A percentile compares a stretch with the other conserved stretches of the same genome.
Evolutionary conservation across 208 protist genomes (phyloP).

Genomic region (Acanthamoeba lenticulata): DNA sequence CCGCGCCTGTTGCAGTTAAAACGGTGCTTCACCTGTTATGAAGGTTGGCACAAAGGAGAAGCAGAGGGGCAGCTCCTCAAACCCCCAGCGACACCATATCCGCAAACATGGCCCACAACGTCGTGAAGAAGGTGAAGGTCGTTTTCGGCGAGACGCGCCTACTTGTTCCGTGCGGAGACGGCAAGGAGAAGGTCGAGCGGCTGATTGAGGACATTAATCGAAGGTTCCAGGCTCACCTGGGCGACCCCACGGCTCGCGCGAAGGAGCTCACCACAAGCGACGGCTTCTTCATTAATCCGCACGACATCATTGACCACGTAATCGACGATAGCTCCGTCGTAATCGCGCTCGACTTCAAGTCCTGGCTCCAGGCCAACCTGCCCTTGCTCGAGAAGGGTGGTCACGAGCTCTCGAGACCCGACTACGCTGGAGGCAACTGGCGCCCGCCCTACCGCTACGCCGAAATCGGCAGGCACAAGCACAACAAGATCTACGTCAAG

Average conservation of each 20-base stretch:
- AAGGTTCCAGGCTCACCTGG: constrained; percentile 23
- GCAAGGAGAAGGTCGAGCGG: background rate
- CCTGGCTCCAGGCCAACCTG: constrained; percentile 30
- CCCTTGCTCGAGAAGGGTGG: background rate
- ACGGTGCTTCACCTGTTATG: background rate
- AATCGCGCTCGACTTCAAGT: background rate
- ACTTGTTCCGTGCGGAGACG: background rate
- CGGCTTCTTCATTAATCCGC: constrained; percentile 32
- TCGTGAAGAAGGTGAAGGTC: constrained; percentile 19
- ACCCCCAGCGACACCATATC: too few species aligned
- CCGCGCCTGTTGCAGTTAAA: background rate
- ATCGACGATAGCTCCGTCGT: background rate
- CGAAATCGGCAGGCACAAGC: constrained; percentile 41
- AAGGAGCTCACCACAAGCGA: constrained; percentile 37
- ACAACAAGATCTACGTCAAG: constrained; percentile 59
- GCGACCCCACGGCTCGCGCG: background rate
- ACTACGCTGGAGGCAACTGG: constrained; percentile 15
- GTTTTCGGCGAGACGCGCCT: background rate
- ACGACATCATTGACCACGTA: constrained; percentile 16
- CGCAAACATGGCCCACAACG: too few species aligned
- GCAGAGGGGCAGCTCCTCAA: background rate
- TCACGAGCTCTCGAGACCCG: background rate
- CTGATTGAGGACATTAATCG: constrained; percentile 13
- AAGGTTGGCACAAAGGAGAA: background rate
- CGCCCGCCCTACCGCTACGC: constrained; percentile 47